Evolutionary conservation across 176 grass and related monocot genomes (phyloP).

Genomic region (Oryza longistaminata): DNA sequence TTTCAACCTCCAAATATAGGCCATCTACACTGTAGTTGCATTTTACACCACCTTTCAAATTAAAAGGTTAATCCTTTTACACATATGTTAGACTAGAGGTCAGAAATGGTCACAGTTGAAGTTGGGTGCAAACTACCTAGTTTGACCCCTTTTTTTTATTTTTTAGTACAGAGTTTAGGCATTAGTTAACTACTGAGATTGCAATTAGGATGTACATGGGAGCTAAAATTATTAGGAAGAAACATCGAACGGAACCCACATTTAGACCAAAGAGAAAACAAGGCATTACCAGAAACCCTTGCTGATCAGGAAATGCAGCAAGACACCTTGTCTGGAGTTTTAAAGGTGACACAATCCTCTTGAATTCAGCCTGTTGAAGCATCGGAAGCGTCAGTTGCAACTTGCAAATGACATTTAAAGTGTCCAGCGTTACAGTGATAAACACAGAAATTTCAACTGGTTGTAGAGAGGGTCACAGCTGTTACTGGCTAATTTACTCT

Average conservation of each 20-base stretch:
- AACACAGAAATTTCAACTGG: background rate
- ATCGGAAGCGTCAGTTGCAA: conserved; percentile 24
- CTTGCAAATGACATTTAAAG: conserved; percentile 10
- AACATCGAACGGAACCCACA: background rate
- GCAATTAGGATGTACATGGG: background rate
- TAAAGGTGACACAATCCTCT: conserved; percentile 80
- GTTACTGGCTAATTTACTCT: conserved; percentile 17
- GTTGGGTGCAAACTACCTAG: background rate
- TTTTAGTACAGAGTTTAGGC: background rate
- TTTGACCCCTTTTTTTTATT: background rate
- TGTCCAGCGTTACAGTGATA: background rate
- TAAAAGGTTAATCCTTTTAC: background rate
- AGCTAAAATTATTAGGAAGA: background rate
- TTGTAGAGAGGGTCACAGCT: background rate
- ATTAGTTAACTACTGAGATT: background rate
- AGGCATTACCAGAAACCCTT: conserved; percentile 89
- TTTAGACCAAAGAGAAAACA: background rate
- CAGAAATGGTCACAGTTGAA: background rate
- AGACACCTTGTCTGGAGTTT: conserved; percentile 90
- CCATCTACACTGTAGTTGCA: background rate
- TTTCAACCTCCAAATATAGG: background rate
- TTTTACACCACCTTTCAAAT: background rate
- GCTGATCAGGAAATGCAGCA: conserved; percentile 97
- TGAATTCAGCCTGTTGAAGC: conserved; percentile 73
- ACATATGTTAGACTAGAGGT: background rate